Evolutionary conservation across 2,329 filamentous ascomycete species (phyloP).

Genomic region (Aspergillus quadricinctus): DNA sequence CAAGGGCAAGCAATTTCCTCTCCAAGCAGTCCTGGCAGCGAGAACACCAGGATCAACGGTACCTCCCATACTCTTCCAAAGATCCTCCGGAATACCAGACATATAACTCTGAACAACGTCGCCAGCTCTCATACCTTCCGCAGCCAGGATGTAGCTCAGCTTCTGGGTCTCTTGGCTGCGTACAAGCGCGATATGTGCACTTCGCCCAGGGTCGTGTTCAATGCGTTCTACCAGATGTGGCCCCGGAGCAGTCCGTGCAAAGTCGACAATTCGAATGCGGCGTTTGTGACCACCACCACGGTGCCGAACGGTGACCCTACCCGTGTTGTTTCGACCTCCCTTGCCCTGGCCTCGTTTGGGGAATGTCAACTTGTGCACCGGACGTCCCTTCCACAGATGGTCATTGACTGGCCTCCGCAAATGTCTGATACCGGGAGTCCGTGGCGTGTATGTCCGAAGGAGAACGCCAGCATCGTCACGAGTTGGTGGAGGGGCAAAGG

Average conservation of each 20-base stretch:
- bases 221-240: constrained; percentile 87
- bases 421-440: constrained; percentile 89
- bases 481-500: constrained; percentile 45
- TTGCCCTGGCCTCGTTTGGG: constrained; percentile 90
- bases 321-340: constrained; percentile 86
- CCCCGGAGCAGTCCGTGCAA: constrained; percentile 71
- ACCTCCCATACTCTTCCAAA: constrained; percentile 90
- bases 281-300: constrained; percentile 88
- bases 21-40: constrained; percentile 87
- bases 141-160: constrained; percentile 90
- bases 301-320: constrained; percentile 82
- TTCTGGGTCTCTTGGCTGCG: constrained; percentile 68
- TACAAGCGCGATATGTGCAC: constrained; percentile 85
- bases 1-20: constrained; percentile 90
- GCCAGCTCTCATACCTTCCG: constrained; percentile 87
- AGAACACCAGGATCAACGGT: constrained; percentile 90
- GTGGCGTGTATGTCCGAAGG: constrained; percentile 85
- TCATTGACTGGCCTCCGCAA: constrained; percentile 90
- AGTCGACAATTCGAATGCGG: constrained; percentile 89
- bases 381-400: constrained; percentile 91
- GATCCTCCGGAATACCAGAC: constrained; percentile 77
- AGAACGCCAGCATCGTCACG: constrained; percentile 41
- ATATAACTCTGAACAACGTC: constrained; percentile 91
- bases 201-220: constrained; percentile 92
- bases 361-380: constrained; percentile 76